These are phyloP conservation scores for Clavulina sp. DNA, from an alignment of 768 basidiomycete genomes.

Conservation along the genomic window DNA sequence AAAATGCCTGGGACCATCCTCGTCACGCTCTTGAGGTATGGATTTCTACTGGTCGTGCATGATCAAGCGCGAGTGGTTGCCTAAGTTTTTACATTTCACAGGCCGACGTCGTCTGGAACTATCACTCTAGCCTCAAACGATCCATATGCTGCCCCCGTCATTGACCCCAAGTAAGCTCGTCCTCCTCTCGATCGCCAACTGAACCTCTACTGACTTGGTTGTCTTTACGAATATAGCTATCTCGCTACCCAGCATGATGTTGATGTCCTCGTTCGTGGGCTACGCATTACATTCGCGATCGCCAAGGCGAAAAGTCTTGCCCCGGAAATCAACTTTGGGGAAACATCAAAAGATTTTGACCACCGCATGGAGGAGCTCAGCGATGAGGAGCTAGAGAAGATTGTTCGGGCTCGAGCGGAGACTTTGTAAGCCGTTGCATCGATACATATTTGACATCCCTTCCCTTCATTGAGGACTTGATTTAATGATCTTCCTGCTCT, in stretches of 20 bases:
- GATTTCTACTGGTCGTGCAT: not conserved
- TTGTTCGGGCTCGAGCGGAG: conserved; percentile 21
- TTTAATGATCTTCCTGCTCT: not conserved
- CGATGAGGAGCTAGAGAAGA: conserved; percentile 22
- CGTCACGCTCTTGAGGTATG: not conserved
- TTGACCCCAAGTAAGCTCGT: not conserved
- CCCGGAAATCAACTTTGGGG: conserved; percentile 12
- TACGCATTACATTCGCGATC: not conserved
- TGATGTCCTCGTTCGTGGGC: conserved; percentile 2
- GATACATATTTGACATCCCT: too few relatives aligned
- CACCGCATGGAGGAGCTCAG: conserved; percentile 20
- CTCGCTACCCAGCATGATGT: conserved; percentile 3
- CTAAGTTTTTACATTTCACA: not conserved
- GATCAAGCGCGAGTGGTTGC: not conserved
- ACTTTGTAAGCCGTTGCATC: conserved; percentile 24
- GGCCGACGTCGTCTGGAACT: not conserved
- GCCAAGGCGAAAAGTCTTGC: not conserved
- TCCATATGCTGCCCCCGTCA: not conserved
- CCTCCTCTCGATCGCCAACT: not conserved
- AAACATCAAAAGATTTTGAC: conserved; percentile 26
- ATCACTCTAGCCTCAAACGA: not conserved
- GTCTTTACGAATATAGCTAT: too few relatives aligned
- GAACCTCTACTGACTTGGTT: not conserved
- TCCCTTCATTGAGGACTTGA: too few relatives aligned
- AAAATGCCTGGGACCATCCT: not conserved